Evolutionary conservation across 2,329 filamentous ascomycete species (phyloP), one percentile per base, ranked within the genome.

Genomic region (Biscogniauxia mediterranea): DNA sequence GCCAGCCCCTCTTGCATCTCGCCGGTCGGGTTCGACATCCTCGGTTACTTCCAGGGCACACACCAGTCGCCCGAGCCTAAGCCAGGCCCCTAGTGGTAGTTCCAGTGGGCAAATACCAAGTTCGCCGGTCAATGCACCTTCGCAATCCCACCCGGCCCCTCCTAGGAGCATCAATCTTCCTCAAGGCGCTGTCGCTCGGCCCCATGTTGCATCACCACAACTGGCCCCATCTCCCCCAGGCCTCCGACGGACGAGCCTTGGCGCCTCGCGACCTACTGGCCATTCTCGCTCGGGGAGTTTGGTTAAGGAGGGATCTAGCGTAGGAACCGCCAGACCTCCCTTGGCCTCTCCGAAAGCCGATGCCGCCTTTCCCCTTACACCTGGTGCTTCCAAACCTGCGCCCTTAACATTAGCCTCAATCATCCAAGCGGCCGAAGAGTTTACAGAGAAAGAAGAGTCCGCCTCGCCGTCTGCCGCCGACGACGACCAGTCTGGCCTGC

Each of bases 361-460:
- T 62, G 75, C 58, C 64, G 75, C 58, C 64, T 79, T 68, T 69
- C 76, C 57, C 68, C 76, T 66, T 62, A 72, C 53, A 57, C 73
- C 61, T 65, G 74, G 52, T 60, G 71, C 60, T 71, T 78, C 25
- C 71, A 80, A 62, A 55, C 73, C 54, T 69, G 76, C 76, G 4
- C 71, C 79, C 32, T 73, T 84, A 65, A 80, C 82, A 4, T 79
- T 87, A 72, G 82, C 84, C 1, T 84, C 83, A 0, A 80, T 86
- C 54, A 74, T 87, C 15, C 83, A 86, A 70, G 80, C 80, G 1
- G 81, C 81, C 1, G 84, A 86, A 15, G 84, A 85, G 8, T 69
- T 84, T 20, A 73, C 66, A 2, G 74, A 78, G 17, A 63, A 69
- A 8, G 74, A 77, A 20, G 72, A 73, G 9, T 42, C 46, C 17